Conservation (phyloP, 192 early-diverging fungal genomes). For the Backusella liffmaniae region DNA sequence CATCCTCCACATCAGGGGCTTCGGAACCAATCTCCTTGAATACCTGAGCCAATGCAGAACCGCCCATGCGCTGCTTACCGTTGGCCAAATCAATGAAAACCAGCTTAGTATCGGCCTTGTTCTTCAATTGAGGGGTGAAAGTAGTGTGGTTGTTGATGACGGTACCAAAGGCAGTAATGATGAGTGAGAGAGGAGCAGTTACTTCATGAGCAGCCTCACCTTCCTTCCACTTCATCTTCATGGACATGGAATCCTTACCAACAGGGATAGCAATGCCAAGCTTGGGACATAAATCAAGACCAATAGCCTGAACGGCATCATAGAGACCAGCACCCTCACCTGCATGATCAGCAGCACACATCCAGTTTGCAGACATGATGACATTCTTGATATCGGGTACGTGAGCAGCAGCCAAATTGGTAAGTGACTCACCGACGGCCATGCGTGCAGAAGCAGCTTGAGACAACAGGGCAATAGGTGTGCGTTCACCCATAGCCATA, state of each 20-base stretch:
- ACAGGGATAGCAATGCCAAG: conserved; percentile 96
- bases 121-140: conserved; percentile 82
- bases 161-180: conserved; percentile 90
- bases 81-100: conserved; percentile 84
- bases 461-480: conserved; percentile 80
- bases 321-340: conserved; percentile 95
- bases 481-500: conserved; percentile 98
- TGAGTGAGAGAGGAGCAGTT: conserved; percentile 88
- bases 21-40: conserved; percentile 79
- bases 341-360: conserved; percentile 86
- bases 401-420: conserved; percentile 89
- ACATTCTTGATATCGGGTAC: conserved; percentile 70
- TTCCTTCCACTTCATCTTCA: conserved; percentile 90
- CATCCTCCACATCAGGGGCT: conserved; percentile 86
- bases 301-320: conserved; percentile 89
- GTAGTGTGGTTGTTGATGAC: conserved; percentile 86
- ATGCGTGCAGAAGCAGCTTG: conserved; percentile 92
- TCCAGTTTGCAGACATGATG: conserved; percentile 97
- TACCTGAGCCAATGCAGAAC: conserved; percentile 93
- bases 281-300: conserved; percentile 88
- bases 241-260: conserved; percentile 99
- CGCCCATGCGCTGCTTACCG: conserved; percentile 88
- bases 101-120: conserved; percentile 55
- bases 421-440: conserved; percentile 93
- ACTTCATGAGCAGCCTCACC: conserved; percentile 53